phyloP scores from a whole-genome alignment of 2,329 filamentous ascomycete species.

The Pestalotiopsis fici region DNA sequence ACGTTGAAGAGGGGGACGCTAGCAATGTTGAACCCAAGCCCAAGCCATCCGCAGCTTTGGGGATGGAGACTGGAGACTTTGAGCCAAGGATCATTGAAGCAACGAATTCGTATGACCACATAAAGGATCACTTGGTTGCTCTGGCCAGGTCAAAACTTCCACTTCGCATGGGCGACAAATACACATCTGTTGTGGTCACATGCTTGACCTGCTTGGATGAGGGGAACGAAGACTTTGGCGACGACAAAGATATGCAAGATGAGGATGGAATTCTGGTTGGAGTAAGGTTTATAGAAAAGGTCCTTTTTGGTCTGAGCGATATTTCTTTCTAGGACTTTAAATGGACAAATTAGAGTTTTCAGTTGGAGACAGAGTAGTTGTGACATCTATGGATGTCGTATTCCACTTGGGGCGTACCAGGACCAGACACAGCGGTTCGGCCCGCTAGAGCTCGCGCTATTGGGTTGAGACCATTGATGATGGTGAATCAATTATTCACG shows the following conservation, averaged over 20 bases:
- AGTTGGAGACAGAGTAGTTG: too few relatives aligned
- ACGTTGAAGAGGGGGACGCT: neutral
- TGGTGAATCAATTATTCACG: too few relatives aligned
- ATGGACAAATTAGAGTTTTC: too few relatives aligned
- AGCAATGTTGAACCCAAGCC: neutral
- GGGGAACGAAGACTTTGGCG: slow-evolving; percentile 26
- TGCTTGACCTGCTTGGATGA: slow-evolving; percentile 36
- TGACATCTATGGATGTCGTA: too few relatives aligned
- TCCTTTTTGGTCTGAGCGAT: slow-evolving; percentile 8
- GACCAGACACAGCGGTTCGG: too few relatives aligned
- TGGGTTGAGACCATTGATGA: too few relatives aligned
- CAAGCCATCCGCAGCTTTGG: neutral
- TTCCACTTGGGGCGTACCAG: too few relatives aligned
- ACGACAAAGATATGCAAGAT: slow-evolving; percentile 27
- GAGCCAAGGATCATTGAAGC: neutral
- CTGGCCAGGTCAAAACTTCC: slow-evolving; percentile 18
- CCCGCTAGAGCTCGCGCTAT: too few relatives aligned
- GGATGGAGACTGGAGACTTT: neutral
- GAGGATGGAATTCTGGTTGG: slow-evolving; percentile 29
- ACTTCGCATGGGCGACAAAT: slow-evolving; percentile 27
- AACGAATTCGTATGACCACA: neutral
- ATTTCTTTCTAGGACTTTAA: neutral
- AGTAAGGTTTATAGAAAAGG: slow-evolving; percentile 29
- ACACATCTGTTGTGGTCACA: slow-evolving; percentile 28
- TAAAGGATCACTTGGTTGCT: neutral